Conservation (phyloP, 495 filamentous ascomycete genomes). For the Neurospora sp. region DNA sequence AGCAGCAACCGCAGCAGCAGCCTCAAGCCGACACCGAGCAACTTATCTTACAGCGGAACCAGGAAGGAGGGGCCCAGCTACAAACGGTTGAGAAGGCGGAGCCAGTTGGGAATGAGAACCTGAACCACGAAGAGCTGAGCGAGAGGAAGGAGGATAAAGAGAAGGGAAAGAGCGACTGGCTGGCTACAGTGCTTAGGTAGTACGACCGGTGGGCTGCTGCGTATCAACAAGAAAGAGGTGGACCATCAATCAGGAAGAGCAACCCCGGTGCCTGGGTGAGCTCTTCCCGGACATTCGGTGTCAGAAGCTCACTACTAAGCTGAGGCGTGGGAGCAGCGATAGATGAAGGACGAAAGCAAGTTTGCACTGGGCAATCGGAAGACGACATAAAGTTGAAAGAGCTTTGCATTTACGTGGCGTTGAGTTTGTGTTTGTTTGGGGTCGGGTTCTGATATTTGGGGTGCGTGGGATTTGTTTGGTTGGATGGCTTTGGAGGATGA, state of each 20-base stretch:
- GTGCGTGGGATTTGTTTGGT: not conserved
- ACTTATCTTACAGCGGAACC: not conserved
- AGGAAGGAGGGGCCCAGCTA: not conserved
- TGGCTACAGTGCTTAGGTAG: not conserved
- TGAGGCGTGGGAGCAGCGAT: not conserved
- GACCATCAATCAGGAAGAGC: not conserved
- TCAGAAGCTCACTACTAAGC: not conserved
- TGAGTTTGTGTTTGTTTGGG: slow-evolving; percentile 4
- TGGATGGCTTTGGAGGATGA: not conserved
- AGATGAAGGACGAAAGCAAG: not conserved
- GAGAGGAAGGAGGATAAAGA: not conserved
- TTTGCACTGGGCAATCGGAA: not conserved
- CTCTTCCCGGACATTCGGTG: not conserved
- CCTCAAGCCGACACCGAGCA: not conserved
- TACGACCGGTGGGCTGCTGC: not conserved
- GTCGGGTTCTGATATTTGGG: slow-evolving; percentile 1
- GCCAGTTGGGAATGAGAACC: not conserved
- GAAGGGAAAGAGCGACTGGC: not conserved
- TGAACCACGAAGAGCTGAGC: not conserved
- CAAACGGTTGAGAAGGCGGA: not conserved
- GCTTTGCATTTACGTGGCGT: slow-evolving; percentile 19
- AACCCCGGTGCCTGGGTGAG: not conserved
- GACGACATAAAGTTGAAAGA: not conserved
- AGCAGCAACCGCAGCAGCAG: not conserved
- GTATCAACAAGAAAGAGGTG: not conserved